Conservation (phyloP, 768 basidiomycete genomes). For the Suillus cothurnatus region DNA sequence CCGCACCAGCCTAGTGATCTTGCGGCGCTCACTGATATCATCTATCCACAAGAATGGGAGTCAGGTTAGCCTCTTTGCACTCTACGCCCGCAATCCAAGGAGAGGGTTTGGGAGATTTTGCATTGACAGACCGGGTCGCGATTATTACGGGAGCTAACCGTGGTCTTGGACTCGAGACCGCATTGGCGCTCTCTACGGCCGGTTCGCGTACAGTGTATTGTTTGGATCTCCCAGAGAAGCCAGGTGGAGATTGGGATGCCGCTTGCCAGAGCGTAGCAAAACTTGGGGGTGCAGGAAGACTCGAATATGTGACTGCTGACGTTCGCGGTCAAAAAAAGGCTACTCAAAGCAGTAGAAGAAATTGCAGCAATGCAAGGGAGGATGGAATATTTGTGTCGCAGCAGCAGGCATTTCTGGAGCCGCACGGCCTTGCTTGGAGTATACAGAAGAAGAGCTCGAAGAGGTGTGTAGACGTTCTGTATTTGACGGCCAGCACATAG, state of each 20-base stretch:
- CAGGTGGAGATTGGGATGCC: conserved; percentile 45
- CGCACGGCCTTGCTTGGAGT: conserved; percentile 36
- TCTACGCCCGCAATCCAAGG: neutral
- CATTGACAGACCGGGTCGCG: conserved; percentile 27
- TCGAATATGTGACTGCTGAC: conserved; percentile 26
- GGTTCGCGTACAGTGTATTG: conserved; percentile 46
- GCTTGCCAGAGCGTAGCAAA: conserved; percentile 48
- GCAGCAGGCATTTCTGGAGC: conserved; percentile 26
- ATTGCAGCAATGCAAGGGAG: conserved; percentile 28
- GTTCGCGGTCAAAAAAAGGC: conserved; percentile 25
- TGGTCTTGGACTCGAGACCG: conserved; percentile 36
- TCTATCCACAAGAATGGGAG: neutral
- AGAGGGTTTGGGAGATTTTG: conserved; percentile 38
- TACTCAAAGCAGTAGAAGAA: conserved; percentile 19
- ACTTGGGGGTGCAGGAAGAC: conserved; percentile 32
- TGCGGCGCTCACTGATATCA: neutral
- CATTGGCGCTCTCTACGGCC: conserved; percentile 28
- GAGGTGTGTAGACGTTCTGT: conserved; percentile 18
- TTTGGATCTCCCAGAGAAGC: conserved; percentile 18
- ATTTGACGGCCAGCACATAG: neutral
- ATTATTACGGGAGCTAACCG: conserved; percentile 31
- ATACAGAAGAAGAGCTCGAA: conserved; percentile 29
- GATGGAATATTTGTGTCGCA: conserved; percentile 32
- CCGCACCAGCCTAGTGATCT: neutral
- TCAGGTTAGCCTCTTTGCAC: neutral